A percentile compares a stretch with the other conserved stretches of the same genome.
These are phyloP conservation scores for Aspergillus ibericus DNA, from an alignment of 2,329 filamentous ascomycete genomes.

Conservation along the genomic window DNA sequence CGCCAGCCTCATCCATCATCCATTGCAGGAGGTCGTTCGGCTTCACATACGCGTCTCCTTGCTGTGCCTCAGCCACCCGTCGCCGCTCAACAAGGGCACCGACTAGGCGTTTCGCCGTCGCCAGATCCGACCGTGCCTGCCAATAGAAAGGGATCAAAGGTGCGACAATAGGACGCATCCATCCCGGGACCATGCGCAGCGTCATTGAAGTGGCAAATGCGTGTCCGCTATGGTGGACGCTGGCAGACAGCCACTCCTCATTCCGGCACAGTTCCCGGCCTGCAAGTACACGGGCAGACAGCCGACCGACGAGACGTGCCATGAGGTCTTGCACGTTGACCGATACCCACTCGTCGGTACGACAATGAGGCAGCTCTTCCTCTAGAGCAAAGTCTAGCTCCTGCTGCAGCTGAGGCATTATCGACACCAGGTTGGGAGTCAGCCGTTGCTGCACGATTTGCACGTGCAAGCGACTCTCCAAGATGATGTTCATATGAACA, in stretches of 20 bases:
- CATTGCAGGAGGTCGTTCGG: neutral
- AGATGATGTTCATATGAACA: neutral
- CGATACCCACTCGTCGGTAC: neutral
- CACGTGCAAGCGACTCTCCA: neutral
- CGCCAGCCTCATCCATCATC: neutral
- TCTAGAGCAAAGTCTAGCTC: neutral
- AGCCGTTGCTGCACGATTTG: neutral
- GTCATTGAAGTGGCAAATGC: neutral
- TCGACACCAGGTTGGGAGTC: neutral
- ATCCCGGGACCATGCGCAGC: neutral
- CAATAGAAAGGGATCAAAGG: neutral
- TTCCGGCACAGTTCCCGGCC: neutral
- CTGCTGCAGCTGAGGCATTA: neutral
- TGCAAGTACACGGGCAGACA: neutral
- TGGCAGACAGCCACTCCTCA: neutral
- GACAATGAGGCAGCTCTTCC: neutral
- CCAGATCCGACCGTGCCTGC: neutral
- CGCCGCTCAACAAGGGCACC: neutral
- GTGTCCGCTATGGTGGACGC: neutral
- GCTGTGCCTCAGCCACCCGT: neutral
- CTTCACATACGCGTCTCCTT: neutral
- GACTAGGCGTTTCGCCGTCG: neutral
- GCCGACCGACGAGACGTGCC: neutral
- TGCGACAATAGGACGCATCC: neutral
- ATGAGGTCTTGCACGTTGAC: neutral